Evolutionary conservation across 805 yeast genomes (phyloP).

Genomic region (Candida succiphila): DNA sequence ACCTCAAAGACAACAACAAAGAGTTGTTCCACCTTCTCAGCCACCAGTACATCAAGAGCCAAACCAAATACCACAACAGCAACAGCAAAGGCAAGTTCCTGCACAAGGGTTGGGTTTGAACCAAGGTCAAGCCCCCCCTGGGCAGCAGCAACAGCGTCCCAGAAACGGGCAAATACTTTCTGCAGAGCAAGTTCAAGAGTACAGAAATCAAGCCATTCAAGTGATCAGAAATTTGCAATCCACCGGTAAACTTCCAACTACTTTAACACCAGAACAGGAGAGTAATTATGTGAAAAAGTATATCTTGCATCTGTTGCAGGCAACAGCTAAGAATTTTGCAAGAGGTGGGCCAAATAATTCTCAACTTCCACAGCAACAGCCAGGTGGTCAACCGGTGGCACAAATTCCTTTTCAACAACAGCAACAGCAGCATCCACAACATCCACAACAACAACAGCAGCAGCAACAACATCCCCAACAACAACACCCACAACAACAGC

Average conservation of each 20-base stretch:
- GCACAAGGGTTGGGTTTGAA: slow-evolving; percentile 1
- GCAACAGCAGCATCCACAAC: slow-evolving; percentile 5
- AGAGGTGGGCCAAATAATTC: too few species aligned
- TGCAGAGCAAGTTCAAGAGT: slow-evolving; percentile 17
- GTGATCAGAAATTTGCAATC: slow-evolving; percentile 24
- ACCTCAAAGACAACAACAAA: slow-evolving; percentile 6
- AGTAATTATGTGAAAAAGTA: slow-evolving; percentile 23
- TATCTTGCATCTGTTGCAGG: slow-evolving; percentile 16
- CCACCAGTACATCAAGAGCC: slow-evolving; percentile 1
- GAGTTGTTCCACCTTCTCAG: slow-evolving; percentile 3
- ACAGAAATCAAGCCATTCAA: slow-evolving; percentile 24
- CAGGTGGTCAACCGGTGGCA: slow-evolving; percentile 4
- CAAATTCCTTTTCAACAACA: slow-evolving; percentile 2
- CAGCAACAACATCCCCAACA: slow-evolving; percentile 5
- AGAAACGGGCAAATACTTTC: slow-evolving; percentile 4
- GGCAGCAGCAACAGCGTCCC: neutral
- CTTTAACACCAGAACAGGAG: slow-evolving; percentile 24
- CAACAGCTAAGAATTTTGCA: slow-evolving; percentile 3
- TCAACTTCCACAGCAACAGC: slow-evolving; percentile 10
- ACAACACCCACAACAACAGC: slow-evolving; percentile 9
- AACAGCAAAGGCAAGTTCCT: slow-evolving; percentile 1
- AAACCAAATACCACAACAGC: slow-evolving; percentile 5
- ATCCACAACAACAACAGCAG: slow-evolving; percentile 5
- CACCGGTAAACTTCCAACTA: slow-evolving; percentile 20
- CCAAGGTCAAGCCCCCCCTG: slow-evolving; percentile 4